Conservation (phyloP, 225 moss, liverwort and hornwort species). For the Anthoceros angustus region DNA sequence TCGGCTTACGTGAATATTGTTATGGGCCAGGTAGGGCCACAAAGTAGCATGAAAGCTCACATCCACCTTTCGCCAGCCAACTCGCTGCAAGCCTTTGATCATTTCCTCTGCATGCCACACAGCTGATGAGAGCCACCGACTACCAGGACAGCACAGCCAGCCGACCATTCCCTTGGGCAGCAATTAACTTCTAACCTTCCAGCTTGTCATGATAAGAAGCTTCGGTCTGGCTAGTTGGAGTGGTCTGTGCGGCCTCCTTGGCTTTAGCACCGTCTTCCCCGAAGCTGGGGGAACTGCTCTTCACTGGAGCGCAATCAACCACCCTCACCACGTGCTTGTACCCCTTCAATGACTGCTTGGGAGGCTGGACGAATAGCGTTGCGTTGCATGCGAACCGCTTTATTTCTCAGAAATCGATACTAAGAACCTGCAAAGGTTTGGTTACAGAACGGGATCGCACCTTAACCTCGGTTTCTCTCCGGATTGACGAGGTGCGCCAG, state of each 20-base stretch:
- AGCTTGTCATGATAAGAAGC: constrained; percentile 31
- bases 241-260: constrained; percentile 62
- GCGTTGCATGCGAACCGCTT: background rate
- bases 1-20: constrained; percentile 43
- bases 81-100: constrained; percentile 65
- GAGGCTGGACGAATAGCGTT: constrained; percentile 32
- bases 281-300: constrained; percentile 44
- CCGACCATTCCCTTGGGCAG: constrained; percentile 18
- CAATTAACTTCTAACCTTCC: constrained; percentile 28
- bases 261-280: constrained; percentile 57
- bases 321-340: constrained; percentile 81
- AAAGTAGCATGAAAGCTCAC: constrained; percentile 76
- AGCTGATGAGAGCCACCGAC: background rate
- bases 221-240: constrained; percentile 49
- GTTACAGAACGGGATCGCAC: constrained; percentile 15
- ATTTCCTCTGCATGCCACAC: constrained; percentile 52
- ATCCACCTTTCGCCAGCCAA: constrained; percentile 78
- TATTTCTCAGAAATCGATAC: background rate
- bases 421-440: background rate
- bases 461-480: constrained; percentile 62
- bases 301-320: constrained; percentile 47
- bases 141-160: background rate
- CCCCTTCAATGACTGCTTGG: constrained; percentile 42
- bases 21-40: constrained; percentile 74
- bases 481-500: constrained; percentile 86